Evolutionary conservation across 306 rosid genomes (phyloP).

Genomic region (Trifolium repens): DNA sequence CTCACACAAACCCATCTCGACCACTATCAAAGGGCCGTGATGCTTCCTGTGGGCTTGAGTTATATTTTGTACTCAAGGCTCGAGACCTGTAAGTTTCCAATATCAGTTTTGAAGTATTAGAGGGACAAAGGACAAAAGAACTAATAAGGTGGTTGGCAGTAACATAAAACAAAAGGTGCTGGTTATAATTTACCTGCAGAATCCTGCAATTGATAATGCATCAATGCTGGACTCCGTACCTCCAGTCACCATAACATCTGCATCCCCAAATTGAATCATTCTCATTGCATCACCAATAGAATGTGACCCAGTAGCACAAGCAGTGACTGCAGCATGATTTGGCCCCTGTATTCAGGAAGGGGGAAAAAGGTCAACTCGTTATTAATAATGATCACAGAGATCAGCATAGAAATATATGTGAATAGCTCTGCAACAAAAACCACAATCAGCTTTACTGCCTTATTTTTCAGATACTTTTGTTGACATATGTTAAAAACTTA

Average conservation of each 20-base stretch:
- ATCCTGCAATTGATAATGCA: constrained; percentile 90
- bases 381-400: constrained; percentile 28
- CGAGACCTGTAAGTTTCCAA: constrained; percentile 65
- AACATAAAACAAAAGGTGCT: constrained; percentile 14
- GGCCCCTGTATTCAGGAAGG: constrained; percentile 68
- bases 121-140: background rate
- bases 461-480: constrained; percentile 8
- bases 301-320: constrained; percentile 96
- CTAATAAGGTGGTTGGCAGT: constrained; percentile 6
- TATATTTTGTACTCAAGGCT: constrained; percentile 79
- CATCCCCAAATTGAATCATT: constrained; percentile 97
- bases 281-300: constrained; percentile 94
- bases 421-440: constrained; percentile 26
- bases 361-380: constrained; percentile 16
- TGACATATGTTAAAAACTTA: constrained; percentile 17
- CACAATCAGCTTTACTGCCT: constrained; percentile 36
- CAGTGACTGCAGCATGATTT: constrained; percentile 94
- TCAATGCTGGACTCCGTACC: constrained; percentile 98
- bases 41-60: constrained; percentile 82
- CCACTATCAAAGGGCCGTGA: constrained; percentile 86
- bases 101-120: constrained; percentile 6
- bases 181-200: constrained; percentile 66
- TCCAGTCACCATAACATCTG: constrained; percentile 97
- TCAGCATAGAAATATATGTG: constrained; percentile 1
- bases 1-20: constrained; percentile 97